These are phyloP conservation scores for Clavulina sp. DNA, from an alignment of 768 basidiomycete genomes.

Conservation along the genomic window DNA sequence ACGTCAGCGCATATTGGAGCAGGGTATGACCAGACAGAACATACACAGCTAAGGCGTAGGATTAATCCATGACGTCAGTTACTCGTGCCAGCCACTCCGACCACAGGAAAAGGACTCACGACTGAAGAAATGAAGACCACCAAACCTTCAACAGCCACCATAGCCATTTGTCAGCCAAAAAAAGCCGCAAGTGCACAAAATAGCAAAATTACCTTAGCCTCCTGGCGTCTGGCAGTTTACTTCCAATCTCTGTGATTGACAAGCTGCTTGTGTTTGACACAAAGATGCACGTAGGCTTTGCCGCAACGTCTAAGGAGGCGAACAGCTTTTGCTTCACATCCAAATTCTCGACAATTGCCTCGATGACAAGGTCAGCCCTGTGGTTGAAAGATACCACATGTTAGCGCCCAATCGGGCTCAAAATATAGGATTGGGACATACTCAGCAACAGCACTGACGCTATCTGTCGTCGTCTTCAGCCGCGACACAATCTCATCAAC, in stretches of 20 bases:
- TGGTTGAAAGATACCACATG: slow-evolving; percentile 1
- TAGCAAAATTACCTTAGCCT: neutral
- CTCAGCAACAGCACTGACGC: slow-evolving; percentile 5
- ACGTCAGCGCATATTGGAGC: neutral
- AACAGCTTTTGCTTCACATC: slow-evolving; percentile 26
- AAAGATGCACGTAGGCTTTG: slow-evolving; percentile 20
- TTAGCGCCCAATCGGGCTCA: neutral
- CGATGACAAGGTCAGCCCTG: slow-evolving; percentile 23
- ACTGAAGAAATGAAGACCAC: slow-evolving; percentile 27
- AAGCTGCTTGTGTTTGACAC: slow-evolving; percentile 26
- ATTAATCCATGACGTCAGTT: neutral
- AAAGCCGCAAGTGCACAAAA: neutral
- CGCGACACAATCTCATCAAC: slow-evolving; percentile 14
- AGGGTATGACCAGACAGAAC: too few species aligned
- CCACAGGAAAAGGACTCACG: slow-evolving; percentile 13
- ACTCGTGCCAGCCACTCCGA: neutral
- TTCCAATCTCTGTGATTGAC: slow-evolving; percentile 22
- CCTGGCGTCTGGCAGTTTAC: slow-evolving; percentile 13
- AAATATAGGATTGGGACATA: neutral
- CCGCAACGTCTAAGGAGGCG: slow-evolving; percentile 20
- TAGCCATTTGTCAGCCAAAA: neutral
- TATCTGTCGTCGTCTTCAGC: slow-evolving; percentile 22
- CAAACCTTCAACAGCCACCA: slow-evolving; percentile 17
- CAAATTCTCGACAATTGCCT: slow-evolving; percentile 28
- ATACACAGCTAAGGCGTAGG: slow-evolving; percentile 6